Conservation (phyloP, 2,329 filamentous ascomycete species). For the Colletotrichum sp. region DNA sequence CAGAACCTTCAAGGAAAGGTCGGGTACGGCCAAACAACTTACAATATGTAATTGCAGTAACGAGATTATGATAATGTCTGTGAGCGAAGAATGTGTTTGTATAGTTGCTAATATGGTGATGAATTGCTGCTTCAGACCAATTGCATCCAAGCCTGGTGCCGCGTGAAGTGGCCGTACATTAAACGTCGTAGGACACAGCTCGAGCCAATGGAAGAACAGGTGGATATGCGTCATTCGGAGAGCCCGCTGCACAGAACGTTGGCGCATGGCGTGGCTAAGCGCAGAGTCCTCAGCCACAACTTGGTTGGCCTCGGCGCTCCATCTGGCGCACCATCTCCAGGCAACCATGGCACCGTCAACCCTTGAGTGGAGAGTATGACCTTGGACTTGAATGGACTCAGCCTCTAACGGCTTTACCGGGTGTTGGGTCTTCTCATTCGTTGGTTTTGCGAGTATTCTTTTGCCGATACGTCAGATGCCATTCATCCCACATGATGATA, state of each 20-base stretch:
- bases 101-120: not conserved
- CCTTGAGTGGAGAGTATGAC: not conserved
- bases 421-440: not conserved
- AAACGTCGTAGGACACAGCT: not conserved
- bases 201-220: not conserved
- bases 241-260: not conserved
- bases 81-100: not conserved
- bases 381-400: not conserved
- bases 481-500: not conserved
- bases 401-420: not conserved
- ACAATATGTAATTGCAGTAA: not conserved
- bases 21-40: not conserved
- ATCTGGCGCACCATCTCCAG: not conserved
- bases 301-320: not conserved
- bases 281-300: not conserved
- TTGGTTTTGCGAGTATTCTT: not conserved
- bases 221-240: slow-evolving; percentile 4
- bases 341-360: not conserved
- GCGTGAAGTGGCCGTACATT: not conserved
- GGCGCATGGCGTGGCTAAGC: not conserved
- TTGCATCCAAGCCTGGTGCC: not conserved
- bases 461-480: not conserved
- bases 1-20: slow-evolving; percentile 11
- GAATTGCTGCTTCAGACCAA: not conserved
- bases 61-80: not conserved